Base-by-base conservation (phyloP, 495 filamentous ascomycete genomes). In the Echria macrotheca region DNA sequence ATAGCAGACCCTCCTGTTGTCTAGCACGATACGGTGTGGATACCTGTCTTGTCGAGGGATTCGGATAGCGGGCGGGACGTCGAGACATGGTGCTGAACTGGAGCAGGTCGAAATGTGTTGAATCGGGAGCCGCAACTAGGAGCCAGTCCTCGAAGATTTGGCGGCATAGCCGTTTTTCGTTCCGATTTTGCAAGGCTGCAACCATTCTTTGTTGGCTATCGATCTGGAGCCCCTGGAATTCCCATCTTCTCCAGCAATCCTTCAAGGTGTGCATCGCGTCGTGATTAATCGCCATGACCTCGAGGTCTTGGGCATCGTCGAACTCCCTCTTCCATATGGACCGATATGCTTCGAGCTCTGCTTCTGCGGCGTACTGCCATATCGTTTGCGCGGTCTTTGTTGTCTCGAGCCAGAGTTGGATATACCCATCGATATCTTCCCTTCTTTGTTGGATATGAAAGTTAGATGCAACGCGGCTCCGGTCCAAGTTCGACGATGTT, bases 221-320 rank as follows among this genome's bases (percentile, higher is more conserved):
- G 6, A 52, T 29, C 47, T 66, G 62, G 3, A 68, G 46, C 2
- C 39, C 38, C 26, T 68, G 52, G n/a, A 61, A 60, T 31, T 65
- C 65, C 62, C 62, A 66, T 8, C 21, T 39, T 18, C 53, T 45
- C 52, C 50, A 54, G 31, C 52, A 57, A 3, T 23, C 18, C 6
- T 22, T 42, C 2, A 55, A 46, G 2, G 42, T 56, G 19, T 52
- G 36, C 14, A 57, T 56, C 0, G 42, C 41, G 43, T 65, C 65
- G 28, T 50, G 57, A 23, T 68, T 52, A 19, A 52, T 19, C 10
- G 64, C 64, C 9, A 63, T 60, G 32, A 52, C 41, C 35, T 31
- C 31, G 35, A 49, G 47, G 11, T 59, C 62, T n/a, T 38, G 44
- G 9, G 28, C 32, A 17, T 63, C 56, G 1, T 53, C 32, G 15